Evolutionary conservation across 352 stramenopile genomes (phyloP).

Genomic region (Pythium utonaiense): DNA sequence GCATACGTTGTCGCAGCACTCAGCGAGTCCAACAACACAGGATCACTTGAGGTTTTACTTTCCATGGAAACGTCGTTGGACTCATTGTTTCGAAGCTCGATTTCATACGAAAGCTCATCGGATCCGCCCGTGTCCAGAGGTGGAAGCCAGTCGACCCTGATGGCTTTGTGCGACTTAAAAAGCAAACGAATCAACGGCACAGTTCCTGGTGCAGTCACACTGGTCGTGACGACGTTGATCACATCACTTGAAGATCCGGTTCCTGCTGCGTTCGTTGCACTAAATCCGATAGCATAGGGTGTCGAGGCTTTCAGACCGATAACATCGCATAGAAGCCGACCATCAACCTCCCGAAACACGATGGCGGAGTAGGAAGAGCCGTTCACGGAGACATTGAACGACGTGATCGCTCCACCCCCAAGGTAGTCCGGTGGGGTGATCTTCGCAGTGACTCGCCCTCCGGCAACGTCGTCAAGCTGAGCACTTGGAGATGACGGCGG

Average conservation of each 20-base stretch:
- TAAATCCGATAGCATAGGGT: slow-evolving; percentile 28
- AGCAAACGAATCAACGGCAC: slow-evolving; percentile 14
- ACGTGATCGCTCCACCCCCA: slow-evolving; percentile 30
- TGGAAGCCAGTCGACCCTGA: slow-evolving; percentile 30
- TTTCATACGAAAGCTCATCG: slow-evolving; percentile 23
- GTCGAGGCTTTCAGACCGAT: slow-evolving; percentile 28
- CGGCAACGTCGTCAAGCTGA: slow-evolving; percentile 27
- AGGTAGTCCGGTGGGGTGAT: slow-evolving; percentile 32
- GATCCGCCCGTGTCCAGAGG: slow-evolving; percentile 40
- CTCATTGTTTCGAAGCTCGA: slow-evolving; percentile 21
- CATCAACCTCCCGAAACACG: background rate
- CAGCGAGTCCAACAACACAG: slow-evolving; percentile 18
- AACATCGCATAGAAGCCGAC: slow-evolving; percentile 28
- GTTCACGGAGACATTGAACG: slow-evolving; percentile 34
- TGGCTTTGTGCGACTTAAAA: slow-evolving; percentile 21
- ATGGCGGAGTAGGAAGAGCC: background rate
- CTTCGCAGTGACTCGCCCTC: slow-evolving; percentile 31
- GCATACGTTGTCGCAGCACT: slow-evolving; percentile 27
- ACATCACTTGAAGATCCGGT: slow-evolving; percentile 24
- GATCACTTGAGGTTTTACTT: no score
- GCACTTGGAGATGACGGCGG: slow-evolving; percentile 24
- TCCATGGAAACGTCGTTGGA: no score
- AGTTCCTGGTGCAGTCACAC: slow-evolving; percentile 23
- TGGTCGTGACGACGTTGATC: slow-evolving; percentile 26
- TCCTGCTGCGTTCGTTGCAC: slow-evolving; percentile 32